Conservation (phyloP, 192 early-diverging fungal species). For the Radiomyces spectabilis region DNA sequence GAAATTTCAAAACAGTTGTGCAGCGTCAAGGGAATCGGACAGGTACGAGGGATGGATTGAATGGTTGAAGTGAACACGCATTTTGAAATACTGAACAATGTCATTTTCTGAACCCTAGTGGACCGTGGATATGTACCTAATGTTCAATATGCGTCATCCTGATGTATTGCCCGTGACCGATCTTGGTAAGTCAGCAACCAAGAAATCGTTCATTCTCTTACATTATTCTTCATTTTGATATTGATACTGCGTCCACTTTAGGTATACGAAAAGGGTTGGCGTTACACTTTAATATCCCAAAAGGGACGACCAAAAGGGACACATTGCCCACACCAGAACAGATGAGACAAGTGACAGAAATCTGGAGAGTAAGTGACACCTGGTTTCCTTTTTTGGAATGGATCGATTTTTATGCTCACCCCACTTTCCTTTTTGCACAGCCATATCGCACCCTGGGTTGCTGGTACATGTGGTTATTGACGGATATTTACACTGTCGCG, state of each 20-base stretch:
- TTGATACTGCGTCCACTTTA: conserved; percentile 1
- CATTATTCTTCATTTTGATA: neutral
- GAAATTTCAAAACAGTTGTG: conserved; percentile 44
- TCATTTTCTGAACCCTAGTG: conserved; percentile 24
- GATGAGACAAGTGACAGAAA: no score
- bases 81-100: neutral
- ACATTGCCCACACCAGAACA: no score
- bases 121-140: conserved; percentile 70
- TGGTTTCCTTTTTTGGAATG: no score
- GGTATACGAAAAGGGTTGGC: conserved; percentile 60
- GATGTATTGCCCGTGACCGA: conserved; percentile 65
- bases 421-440: no score
- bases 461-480: no score
- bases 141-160: conserved; percentile 62
- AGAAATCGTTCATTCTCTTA: no score
- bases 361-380: no score
- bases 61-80: neutral
- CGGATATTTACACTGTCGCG: no score
- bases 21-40: conserved; percentile 59
- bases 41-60: conserved; percentile 32
- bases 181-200: conserved; percentile 13
- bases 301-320: no score
- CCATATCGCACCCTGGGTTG: no score
- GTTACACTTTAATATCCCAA: conserved; percentile 60
- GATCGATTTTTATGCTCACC: no score